Percentiles rank a stretch among this genome's conserved stretches.
Evolutionary conservation across 495 filamentous ascomycete genomes (phyloP).

Genomic region (Pyronema domesticum): DNA sequence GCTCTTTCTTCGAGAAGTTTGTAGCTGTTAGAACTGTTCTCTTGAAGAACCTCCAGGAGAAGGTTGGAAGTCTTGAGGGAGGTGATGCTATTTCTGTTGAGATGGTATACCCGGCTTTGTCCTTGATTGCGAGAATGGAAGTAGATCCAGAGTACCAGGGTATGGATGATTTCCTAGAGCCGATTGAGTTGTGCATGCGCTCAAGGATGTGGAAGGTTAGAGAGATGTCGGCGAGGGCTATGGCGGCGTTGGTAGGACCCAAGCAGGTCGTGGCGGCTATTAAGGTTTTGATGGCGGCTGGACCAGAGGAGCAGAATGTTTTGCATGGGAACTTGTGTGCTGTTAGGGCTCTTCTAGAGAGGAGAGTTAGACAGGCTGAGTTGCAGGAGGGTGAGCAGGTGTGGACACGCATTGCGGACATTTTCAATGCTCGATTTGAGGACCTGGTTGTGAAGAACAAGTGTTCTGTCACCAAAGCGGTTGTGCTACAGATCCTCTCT

Average conservation of each 20-base stretch:
- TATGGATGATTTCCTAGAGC: slow-evolving; percentile 29
- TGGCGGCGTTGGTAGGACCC: slow-evolving; percentile 44
- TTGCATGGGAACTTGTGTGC: slow-evolving; percentile 52
- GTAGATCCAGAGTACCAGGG: slow-evolving; percentile 33
- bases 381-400: not conserved
- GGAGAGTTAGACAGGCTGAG: slow-evolving; percentile 27
- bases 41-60: slow-evolving; percentile 40
- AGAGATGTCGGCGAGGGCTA: slow-evolving; percentile 72
- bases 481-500: slow-evolving; percentile 20
- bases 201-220: slow-evolving; percentile 73
- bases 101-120: slow-evolving; percentile 71
- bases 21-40: slow-evolving; percentile 51
- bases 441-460: slow-evolving; percentile 8
- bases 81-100: slow-evolving; percentile 35
- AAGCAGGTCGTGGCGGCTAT: slow-evolving; percentile 35
- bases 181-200: slow-evolving; percentile 41
- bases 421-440: slow-evolving; percentile 3
- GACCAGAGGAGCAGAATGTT: slow-evolving; percentile 35
- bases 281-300: slow-evolving; percentile 30
- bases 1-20: slow-evolving; percentile 52
- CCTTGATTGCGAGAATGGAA: slow-evolving; percentile 51
- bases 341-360: slow-evolving; percentile 34
- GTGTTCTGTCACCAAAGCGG: slow-evolving; percentile 24
- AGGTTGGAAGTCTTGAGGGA: slow-evolving; percentile 27
- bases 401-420: not conserved